phyloP scores from a whole-genome alignment of 1,284 basidiomycete genomes.

The Meripilus lineatus region DNA sequence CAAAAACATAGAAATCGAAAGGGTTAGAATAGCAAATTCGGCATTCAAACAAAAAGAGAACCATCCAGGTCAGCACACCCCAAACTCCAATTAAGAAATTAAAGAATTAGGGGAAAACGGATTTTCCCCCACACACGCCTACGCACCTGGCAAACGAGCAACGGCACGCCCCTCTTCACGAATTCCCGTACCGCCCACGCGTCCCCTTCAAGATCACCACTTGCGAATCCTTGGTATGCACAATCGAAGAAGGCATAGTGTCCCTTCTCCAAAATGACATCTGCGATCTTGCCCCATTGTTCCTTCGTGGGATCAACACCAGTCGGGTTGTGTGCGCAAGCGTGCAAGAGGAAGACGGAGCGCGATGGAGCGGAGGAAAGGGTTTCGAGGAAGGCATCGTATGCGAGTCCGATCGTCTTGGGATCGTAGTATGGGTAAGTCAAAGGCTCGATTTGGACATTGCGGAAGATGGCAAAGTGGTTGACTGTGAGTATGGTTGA shows the following conservation, averaged over 20 bases:
- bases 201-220: constrained; percentile 76
- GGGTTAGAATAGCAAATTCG: too few species aligned
- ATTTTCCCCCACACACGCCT: too few species aligned
- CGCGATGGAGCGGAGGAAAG: constrained; percentile 62
- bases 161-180: constrained; percentile 64
- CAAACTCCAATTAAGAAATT: too few species aligned
- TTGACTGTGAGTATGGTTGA: constrained; percentile 67
- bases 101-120: too few species aligned
- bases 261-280: constrained; percentile 68
- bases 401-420: constrained; percentile 86
- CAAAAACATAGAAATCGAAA: too few species aligned
- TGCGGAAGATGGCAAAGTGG: constrained; percentile 86
- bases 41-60: neutral
- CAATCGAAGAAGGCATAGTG: constrained; percentile 95
- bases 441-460: constrained; percentile 75
- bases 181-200: constrained; percentile 78
- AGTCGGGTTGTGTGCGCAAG: constrained; percentile 95
- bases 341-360: constrained; percentile 88
- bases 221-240: constrained; percentile 93
- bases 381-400: constrained; percentile 65
- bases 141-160: constrained; percentile 83
- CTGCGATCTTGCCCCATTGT: constrained; percentile 84
- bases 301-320: constrained; percentile 90
- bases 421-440: constrained; percentile 92
- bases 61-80: neutral